These are phyloP conservation scores for Pyrus pyrifolia DNA, from an alignment of 306 rosid species.

Conservation along the genomic window DNA sequence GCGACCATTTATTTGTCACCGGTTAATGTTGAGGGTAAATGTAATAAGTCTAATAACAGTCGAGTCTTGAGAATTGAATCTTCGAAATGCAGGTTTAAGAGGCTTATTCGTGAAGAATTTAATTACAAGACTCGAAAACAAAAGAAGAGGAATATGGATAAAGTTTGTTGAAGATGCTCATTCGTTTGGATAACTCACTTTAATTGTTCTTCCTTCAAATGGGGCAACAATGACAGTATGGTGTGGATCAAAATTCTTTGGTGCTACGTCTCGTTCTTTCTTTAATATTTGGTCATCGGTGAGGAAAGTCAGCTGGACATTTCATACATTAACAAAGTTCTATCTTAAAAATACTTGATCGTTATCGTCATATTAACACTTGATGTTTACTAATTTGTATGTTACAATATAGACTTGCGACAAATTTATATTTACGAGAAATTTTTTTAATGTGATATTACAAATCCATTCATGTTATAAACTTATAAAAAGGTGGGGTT, in stretches of 20 bases:
- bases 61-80: not conserved
- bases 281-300: not conserved
- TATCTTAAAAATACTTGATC: not conserved
- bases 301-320: not conserved
- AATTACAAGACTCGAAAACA: not conserved
- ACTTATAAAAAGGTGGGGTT: no score
- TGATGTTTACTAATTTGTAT: no score
- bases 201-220: not conserved
- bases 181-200: not conserved
- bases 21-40: not conserved
- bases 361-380: not conserved
- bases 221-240: not conserved
- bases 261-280: not conserved
- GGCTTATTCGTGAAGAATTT: not conserved
- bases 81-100: not conserved
- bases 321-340: not conserved
- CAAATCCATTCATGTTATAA: no score
- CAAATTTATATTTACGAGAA: no score
- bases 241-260: not conserved
- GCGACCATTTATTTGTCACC: no score
- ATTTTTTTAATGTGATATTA: not conserved
- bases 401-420: not conserved
- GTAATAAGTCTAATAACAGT: no score
- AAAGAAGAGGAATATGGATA: not conserved
- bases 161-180: not conserved